Base-by-base conservation (phyloP, 2,329 filamentous ascomycete species). In the Blumeria hordei region DNA sequence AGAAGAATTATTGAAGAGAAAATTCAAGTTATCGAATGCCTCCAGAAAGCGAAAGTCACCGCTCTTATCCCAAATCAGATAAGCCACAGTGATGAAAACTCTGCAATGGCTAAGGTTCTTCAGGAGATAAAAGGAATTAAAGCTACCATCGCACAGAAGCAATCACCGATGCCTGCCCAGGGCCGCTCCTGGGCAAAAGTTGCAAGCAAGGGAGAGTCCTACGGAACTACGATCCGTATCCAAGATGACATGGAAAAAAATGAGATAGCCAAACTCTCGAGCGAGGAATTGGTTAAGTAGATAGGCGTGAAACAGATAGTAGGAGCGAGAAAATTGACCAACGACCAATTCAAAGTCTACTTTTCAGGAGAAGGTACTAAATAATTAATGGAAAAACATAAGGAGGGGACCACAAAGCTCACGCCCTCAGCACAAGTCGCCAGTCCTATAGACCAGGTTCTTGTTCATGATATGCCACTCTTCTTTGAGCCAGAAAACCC, bases 71-170 rank as follows among this genome's bases (percentile, higher is more conserved):
- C n/a, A n/a, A n/a, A n/a, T n/a, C n/a, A n/a, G n/a, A n/a, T n/a
- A 28, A 28, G 21, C 21, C 21, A 28, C 21, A 28, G 21, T 28
- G 21, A 4, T 28, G 50, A 52, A 39, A 35, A 63, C 57, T 55
- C 34, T 10, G 47, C 12, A 21, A 36, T 45, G 54, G 55, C 32
- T 32, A 39, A 34, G 57, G 41, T 53, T 3, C 28, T 35, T 9
- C 47, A 51, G 28, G 47, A 51, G 34, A 16, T 51, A 1, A 10
- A 51, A 14, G 7, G 16, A 1, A 33, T 51, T 32, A 51, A 51
- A 35, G 9, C 28, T 3, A 51, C 21, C 3, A 34, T 51, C 10
- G 33, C 47, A 5, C 47, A 51, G 8, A 33, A 10, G 16, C 21
- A 28, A 28, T 2, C 3, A 11, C 37, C 11, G 2, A 11, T n/a